These are phyloP conservation scores for Choanephora cucurbitarum DNA, from an alignment of 371 early-diverging fungal genomes.

Conservation along the genomic window DNA sequence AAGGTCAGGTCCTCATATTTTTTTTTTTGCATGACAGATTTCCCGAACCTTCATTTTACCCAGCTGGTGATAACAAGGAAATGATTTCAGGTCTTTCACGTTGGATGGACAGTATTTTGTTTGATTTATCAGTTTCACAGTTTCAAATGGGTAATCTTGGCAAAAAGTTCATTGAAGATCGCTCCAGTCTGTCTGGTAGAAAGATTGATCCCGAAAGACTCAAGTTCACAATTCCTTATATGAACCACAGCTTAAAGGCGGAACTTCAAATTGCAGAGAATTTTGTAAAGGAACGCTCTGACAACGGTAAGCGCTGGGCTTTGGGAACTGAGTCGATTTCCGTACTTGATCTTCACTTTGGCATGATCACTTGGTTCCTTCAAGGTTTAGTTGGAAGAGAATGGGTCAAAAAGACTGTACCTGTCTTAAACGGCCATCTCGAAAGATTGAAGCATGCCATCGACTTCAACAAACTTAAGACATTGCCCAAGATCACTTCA, in stretches of 20 bases:
- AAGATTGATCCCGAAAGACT: constrained; percentile 1
- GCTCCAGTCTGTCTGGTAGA: constrained; percentile 11
- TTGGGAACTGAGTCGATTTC: constrained; percentile 12
- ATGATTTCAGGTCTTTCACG: constrained; percentile 3
- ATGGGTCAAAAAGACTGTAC: constrained; percentile 7
- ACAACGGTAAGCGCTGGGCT: constrained; percentile 11
- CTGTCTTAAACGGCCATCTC: constrained; percentile 27
- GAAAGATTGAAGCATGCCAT: constrained; percentile 25
- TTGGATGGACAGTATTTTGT: constrained; percentile 15
- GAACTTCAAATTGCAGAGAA: constrained; percentile 9
- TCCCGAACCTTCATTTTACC: constrained; percentile 25
- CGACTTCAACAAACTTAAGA: constrained; percentile 16
- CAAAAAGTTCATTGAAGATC: constrained; percentile 20
- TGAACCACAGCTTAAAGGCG: constrained; percentile 11
- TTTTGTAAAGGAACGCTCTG: constrained; percentile 5
- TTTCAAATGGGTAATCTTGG: constrained; percentile 10
- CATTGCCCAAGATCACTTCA: not conserved
- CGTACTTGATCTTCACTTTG: constrained; percentile 15
- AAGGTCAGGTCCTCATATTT: not conserved
- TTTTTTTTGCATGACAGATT: constrained; percentile 10
- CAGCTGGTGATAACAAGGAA: constrained; percentile 7
- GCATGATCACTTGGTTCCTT: constrained; percentile 16
- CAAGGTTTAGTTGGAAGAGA: constrained; percentile 3
- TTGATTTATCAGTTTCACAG: constrained; percentile 10
- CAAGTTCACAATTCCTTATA: constrained; percentile 8